A percentile compares a stretch with the other conserved stretches of the same genome.
Evolutionary conservation across 2,329 filamentous ascomycete species (phyloP).

Genomic region (Xylariaceae sp.): DNA sequence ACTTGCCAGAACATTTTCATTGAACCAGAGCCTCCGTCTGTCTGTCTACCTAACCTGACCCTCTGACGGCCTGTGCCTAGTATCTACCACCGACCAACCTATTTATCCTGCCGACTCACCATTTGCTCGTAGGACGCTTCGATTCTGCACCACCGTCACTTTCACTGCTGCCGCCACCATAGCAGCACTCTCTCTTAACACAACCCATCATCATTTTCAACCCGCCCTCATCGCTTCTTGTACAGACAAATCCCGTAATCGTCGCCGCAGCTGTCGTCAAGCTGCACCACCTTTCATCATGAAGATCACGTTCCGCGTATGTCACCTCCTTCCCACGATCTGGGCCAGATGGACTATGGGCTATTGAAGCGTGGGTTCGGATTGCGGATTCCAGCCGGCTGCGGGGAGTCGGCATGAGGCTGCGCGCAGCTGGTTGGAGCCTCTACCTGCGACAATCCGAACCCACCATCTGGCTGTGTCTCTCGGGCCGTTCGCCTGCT

Average conservation of each 20-base stretch:
- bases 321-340: slow-evolving; percentile 18
- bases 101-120: not conserved
- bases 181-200: slow-evolving; percentile 11
- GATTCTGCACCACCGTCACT: slow-evolving; percentile 12
- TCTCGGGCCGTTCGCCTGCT: not conserved
- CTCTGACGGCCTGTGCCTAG: slow-evolving; percentile 1
- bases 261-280: slow-evolving; percentile 22
- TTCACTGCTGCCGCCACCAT: not conserved
- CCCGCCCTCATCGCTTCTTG: slow-evolving; percentile 2
- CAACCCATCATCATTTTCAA: slow-evolving; percentile 4
- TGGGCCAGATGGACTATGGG: not conserved
- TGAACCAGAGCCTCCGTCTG: not conserved
- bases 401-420: slow-evolving; percentile 18
- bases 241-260: not conserved
- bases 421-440: slow-evolving; percentile 18
- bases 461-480: slow-evolving; percentile 7
- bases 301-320: slow-evolving; percentile 64
- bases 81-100: not conserved
- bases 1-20: not conserved
- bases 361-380: not conserved
- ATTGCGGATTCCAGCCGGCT: slow-evolving; percentile 1
- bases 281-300: slow-evolving; percentile 42
- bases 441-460: slow-evolving; percentile 15
- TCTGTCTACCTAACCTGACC: slow-evolving; percentile 3
- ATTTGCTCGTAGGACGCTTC: slow-evolving; percentile 8